phyloP scores from a whole-genome alignment of 768 basidiomycete genomes.

The Naganishia vaughanmartiniae region DNA sequence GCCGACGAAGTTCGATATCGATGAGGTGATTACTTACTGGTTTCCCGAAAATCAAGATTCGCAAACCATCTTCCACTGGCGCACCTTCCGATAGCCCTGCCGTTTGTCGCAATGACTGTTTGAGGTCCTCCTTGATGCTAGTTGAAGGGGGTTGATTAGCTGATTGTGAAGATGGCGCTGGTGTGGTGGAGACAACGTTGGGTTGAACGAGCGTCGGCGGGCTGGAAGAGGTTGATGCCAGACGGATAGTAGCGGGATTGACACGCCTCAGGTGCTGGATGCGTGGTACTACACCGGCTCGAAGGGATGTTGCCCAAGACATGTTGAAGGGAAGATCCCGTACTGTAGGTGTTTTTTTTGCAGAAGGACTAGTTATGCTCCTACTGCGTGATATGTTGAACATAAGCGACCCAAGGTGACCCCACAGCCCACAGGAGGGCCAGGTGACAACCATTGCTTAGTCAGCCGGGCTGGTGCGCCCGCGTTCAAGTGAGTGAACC shows the following conservation, averaged over 20 bases:
- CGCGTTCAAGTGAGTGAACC: neutral
- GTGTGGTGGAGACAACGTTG: neutral
- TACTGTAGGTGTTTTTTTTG: too few relatives aligned
- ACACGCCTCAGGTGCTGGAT: neutral
- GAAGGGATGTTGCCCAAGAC: neutral
- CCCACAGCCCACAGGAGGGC: too few relatives aligned
- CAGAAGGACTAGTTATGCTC: too few relatives aligned
- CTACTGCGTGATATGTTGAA: too few relatives aligned
- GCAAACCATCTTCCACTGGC: slow-evolving; percentile 35
- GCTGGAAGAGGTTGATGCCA: neutral
- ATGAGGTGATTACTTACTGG: slow-evolving; percentile 41
- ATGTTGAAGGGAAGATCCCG: neutral
- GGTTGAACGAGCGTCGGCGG: neutral
- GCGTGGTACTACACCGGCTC: neutral
- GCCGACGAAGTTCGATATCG: neutral
- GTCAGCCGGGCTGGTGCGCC: slow-evolving; percentile 10
- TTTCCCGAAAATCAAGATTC: slow-evolving; percentile 53
- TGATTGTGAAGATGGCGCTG: neutral
- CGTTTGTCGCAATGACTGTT: neutral
- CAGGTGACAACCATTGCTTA: too few relatives aligned
- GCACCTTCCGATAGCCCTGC: neutral
- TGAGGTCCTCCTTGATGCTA: slow-evolving; percentile 15
- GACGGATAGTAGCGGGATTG: neutral
- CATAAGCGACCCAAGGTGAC: too few relatives aligned
- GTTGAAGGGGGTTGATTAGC: neutral